Evolutionary conservation across 345 rosid genomes (phyloP), one percentile per base, ranked within the genome.

Genomic region (Eutrema japonicum): DNA sequence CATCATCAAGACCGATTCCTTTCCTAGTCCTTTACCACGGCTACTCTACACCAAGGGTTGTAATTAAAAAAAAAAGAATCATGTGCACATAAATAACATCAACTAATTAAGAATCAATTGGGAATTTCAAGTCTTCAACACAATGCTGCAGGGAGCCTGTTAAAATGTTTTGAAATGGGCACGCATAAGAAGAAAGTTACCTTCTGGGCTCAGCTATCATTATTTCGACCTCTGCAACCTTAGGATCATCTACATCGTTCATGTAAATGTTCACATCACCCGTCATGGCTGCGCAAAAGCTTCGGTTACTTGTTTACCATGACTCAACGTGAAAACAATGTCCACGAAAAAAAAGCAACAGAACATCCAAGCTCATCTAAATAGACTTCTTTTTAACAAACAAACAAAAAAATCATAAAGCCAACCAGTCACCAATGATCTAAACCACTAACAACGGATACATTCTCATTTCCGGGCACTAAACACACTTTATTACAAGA

Each of bases 181-280:
- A 12, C 47, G 7, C 14, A 4, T 47, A 72, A 14, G 62, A 67
- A 52, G 53, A 55, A 51, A 75, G 11, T 43, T 83, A 95, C 96
- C 99, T 88, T 82, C 73, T 80, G 27, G 85, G 80, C 66, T 95
- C 96, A 64, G 96, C 96, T 53, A 95, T 90, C 99, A 95, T 95
- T 77, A 95, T 92, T 77, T 95, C 97, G 11, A 92, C 74, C 81
- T 90, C 97, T 47, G 93, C 96, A 77, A 87, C 57, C 40, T 84
- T 88, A 41, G 86, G 82, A 68, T 92, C 90, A 30, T 95, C 99
- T 78, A 86, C 64, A 78, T 95, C 99, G 77, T 92, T 95, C 97
- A 90, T 85, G 82, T 92, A 95, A 64, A 90, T 80, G 66, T 95
- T 92, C 72, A 92, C 96, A 83, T 92, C 99, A 59, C 99, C 96